A percentile compares a stretch with the other conserved stretches of the same genome.
These are phyloP conservation scores for Rubroboletus pulcherrimus DNA, from an alignment of 768 basidiomycete species.

Conservation along the genomic window DNA sequence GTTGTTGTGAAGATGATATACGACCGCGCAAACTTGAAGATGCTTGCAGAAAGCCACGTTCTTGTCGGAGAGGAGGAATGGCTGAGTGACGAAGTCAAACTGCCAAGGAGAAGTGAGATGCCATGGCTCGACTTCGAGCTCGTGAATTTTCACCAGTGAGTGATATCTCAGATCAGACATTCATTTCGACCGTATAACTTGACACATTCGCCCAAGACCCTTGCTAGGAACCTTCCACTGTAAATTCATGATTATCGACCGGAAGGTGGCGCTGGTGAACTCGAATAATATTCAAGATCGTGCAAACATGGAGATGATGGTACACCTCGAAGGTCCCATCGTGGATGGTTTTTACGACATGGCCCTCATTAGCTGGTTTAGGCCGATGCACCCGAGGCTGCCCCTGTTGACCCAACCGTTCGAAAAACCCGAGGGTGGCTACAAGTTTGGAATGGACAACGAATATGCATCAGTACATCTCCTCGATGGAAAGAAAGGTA, in stretches of 20 bases:
- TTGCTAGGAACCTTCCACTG: constrained; percentile 67
- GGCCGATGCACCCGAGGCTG: constrained; percentile 42
- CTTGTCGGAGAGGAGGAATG: constrained; percentile 45
- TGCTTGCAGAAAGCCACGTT: constrained; percentile 43
- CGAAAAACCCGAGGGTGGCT: constrained; percentile 32
- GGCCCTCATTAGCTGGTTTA: constrained; percentile 59
- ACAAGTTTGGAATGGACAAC: constrained; percentile 37
- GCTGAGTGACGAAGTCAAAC: constrained; percentile 41
- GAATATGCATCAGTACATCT: constrained; percentile 27
- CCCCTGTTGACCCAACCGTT: constrained; percentile 38
- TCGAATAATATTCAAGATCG: constrained; percentile 68
- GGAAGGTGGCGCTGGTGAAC: constrained; percentile 61
- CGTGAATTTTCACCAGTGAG: constrained; percentile 48
- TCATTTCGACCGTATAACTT: not conserved
- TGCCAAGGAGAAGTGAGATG: constrained; percentile 54
- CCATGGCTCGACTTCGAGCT: constrained; percentile 60
- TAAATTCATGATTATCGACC: constrained; percentile 67
- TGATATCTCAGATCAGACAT: not conserved
- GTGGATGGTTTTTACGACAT: constrained; percentile 70
- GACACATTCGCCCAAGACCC: constrained; percentile 30
- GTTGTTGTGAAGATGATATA: constrained; percentile 67
- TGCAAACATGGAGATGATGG: constrained; percentile 56
- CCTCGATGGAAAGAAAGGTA: constrained; percentile 25
- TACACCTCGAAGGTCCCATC: constrained; percentile 66
- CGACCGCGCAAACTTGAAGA: constrained; percentile 60